Evolutionary conservation across 2,329 filamentous ascomycete genomes (phyloP).

Genomic region (Teratosphaeria viscida): DNA sequence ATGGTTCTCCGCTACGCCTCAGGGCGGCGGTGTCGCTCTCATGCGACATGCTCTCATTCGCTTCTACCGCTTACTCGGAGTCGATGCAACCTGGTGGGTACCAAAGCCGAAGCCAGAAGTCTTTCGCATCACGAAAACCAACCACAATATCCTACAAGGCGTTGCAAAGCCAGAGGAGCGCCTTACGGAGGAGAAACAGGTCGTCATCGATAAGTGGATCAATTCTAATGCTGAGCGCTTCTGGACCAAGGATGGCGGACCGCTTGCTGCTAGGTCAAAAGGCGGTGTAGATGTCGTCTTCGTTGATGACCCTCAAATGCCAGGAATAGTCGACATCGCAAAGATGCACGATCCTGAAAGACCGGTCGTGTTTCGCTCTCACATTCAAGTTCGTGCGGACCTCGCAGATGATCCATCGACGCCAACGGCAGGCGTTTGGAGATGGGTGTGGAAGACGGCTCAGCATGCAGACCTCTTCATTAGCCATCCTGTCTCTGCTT

Average conservation of each 20-base stretch:
- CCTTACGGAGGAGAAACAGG: slow-evolving; percentile 52
- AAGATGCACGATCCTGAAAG: slow-evolving; percentile 61
- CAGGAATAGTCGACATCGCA: slow-evolving; percentile 62
- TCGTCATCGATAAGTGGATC: slow-evolving; percentile 60
- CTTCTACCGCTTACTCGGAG: slow-evolving; percentile 54
- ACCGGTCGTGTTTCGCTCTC: slow-evolving; percentile 69
- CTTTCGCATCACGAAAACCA: slow-evolving; percentile 75
- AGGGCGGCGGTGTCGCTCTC: slow-evolving; percentile 71
- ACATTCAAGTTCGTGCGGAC: slow-evolving; percentile 73
- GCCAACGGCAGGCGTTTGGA: slow-evolving; percentile 64
- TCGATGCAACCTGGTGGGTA: slow-evolving; percentile 66
- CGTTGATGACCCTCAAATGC: slow-evolving; percentile 80
- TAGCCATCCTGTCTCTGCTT: slow-evolving; percentile 66
- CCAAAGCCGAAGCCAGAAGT: slow-evolving; percentile 70
- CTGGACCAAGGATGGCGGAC: slow-evolving; percentile 60
- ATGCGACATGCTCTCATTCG: slow-evolving; percentile 73
- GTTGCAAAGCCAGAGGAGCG: slow-evolving; percentile 56
- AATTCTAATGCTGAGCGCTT: slow-evolving; percentile 62
- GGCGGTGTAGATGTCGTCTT: slow-evolving; percentile 69
- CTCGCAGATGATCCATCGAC: slow-evolving; percentile 48
- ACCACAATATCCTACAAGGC: slow-evolving; percentile 81
- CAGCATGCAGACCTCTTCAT: slow-evolving; percentile 67
- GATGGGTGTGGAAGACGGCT: slow-evolving; percentile 63
- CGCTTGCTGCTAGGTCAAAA: slow-evolving; percentile 51
- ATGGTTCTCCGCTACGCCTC: slow-evolving; percentile 71